These are phyloP conservation scores for Mikania micrantha DNA, from an alignment of 129 eudicot genomes.

Conservation along the genomic window DNA sequence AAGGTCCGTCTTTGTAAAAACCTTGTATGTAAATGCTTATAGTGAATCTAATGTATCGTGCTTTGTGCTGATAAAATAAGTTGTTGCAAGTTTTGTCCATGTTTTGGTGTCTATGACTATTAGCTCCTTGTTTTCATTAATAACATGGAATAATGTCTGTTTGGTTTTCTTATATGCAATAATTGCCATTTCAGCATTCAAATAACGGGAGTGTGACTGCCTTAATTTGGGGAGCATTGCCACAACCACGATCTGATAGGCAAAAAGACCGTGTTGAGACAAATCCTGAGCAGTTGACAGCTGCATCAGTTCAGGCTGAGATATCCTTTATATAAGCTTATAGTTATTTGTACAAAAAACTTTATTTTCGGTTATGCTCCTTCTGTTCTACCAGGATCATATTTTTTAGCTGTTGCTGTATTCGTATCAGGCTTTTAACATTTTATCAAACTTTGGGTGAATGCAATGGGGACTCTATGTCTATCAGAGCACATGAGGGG, in stretches of 20 bases:
- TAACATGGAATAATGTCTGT: background rate
- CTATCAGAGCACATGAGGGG: background rate
- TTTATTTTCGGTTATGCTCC: background rate
- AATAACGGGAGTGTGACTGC: constrained; percentile 71
- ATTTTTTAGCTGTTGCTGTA: background rate
- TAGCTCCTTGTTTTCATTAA: background rate
- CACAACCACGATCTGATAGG: constrained; percentile 94
- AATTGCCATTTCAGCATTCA: constrained; percentile 49
- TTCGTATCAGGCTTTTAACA: background rate
- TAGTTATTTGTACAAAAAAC: background rate
- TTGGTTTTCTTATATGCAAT: constrained; percentile 6
- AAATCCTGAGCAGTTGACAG: constrained; percentile 96
- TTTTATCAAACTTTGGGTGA: constrained; percentile 1
- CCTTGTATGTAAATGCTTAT: background rate
- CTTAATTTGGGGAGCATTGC: constrained; percentile 93
- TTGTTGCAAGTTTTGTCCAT: background rate
- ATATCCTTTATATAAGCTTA: constrained; percentile 56
- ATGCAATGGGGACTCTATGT: background rate
- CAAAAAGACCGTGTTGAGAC: constrained; percentile 97
- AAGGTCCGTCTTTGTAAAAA: background rate
- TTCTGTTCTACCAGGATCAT: background rate
- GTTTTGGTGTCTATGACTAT: background rate
- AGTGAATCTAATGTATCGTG: background rate
- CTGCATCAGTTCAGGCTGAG: constrained; percentile 97
- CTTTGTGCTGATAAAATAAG: background rate